Base-by-base conservation (phyloP, 2,329 filamentous ascomycete genomes). In the Neobulgaria alba region DNA sequence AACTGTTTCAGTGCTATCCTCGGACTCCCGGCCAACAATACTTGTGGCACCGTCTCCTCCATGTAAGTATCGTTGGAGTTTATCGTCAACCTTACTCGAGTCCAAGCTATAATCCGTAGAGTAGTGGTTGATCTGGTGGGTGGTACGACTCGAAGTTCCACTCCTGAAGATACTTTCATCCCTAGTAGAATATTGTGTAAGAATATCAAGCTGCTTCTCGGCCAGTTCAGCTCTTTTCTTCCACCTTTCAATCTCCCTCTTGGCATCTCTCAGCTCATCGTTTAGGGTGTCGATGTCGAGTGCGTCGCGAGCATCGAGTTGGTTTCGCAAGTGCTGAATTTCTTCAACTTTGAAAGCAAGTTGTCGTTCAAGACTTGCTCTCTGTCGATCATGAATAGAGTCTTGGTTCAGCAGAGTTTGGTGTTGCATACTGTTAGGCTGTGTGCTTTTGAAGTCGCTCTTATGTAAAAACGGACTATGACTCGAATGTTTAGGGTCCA, bases 181-280 rank as follows among this genome's bases (percentile, higher is more conserved):
- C 16, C 26, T 21, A 2, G 26, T 16, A 4, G 29, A 32, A 39
- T 16, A 14, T 14, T 46, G 46, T 7, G 33, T 42, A 2, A 56
- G 34, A 3, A 68, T 64, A 3, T 64, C 62, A 14, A 78, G 54
- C 36, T 69, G 64, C 45, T 61, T 65, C 60, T 82, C 76, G 0
- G 75, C 75, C 3, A 65, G 62, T 51, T 75, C 67, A 0, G 77
- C 77, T 21, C 73, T 63, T 21, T 63, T 65, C 47, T 64, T 70
- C 77, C 77, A 82, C 46, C 61, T 64, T 20, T 60, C 52, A 23
- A 62, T 55, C 34, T 73, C 69, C 23, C 60, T 56, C 37, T 63
- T 65, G 3, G 64, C 57, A 15, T 61, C 58, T 15, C 67, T 58
- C 33, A 79, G 52, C 48, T 73, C 63, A 47, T 73, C 67, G 39